Base-by-base conservation (phyloP, 495 filamentous ascomycete species). In the Xylaria scruposa region DNA sequence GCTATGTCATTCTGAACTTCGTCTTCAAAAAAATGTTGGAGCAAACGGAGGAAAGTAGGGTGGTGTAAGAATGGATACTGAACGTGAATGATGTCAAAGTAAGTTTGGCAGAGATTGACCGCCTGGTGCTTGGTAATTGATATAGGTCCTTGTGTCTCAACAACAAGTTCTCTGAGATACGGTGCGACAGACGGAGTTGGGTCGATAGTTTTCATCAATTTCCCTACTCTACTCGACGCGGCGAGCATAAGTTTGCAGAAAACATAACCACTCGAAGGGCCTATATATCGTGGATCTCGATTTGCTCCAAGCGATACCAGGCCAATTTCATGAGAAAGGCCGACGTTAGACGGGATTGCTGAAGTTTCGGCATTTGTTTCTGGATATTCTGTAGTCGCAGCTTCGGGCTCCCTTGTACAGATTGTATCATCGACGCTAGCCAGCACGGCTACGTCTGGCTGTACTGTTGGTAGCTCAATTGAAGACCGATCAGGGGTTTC, bases 31-130 rank as follows among this genome's bases (percentile, higher is more conserved):
- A 85, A 72, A 17, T 67, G 75, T 29, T 81, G 71, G 9, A 85
- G 72, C 2, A 74, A 72, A 21, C 74, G 70, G 74, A 83, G 76
- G 63, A 85, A 81, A 24, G 82, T 78, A 9, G 78, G 82, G 44
- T 81, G 68, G 63, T 86, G 83, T 4, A 86, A 71, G 64, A 85
- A 84, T 36, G 84, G 84, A 61, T 84, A 84, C 2, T 81, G 54
- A 13, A 84, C 61, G 62, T 86, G 84, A 15, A 83, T 73, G 0
- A 80, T 82, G 12, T 78, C 71, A 47, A 85, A 86, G 60, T 84
- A 86, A 13, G 80, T 83, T 3, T 75, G 74, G 4, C 82, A 81
- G 5, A 85, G 72, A 29, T 84, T 78, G 8, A 80, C 67, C 4
- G 82, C 74, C 58, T 79, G 78, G 68, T 83, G 77, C 68, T 81